phyloP scores from a whole-genome alignment of 108 stramenopile genomes.

The Stephanodiscus triporus region DNA sequence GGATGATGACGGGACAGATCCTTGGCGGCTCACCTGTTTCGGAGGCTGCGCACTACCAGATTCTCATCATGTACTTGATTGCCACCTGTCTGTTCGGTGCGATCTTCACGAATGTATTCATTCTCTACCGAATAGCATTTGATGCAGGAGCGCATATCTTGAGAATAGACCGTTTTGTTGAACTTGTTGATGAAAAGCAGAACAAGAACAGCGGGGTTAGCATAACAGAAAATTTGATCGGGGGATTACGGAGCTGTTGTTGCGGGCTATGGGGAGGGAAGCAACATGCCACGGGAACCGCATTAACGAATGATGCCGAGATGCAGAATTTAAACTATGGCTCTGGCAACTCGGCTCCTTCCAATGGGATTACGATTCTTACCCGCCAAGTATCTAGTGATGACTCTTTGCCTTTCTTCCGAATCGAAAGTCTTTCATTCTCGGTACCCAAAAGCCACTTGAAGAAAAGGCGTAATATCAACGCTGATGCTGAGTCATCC shows the following conservation, averaged over 20 bases:
- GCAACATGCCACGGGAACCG: background rate
- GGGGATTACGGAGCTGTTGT: conserved; percentile 3
- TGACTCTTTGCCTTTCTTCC: conserved; percentile 13
- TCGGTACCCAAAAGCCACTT: conserved; percentile 38
- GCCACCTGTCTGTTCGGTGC: conserved; percentile 48
- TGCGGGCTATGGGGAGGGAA: conserved; percentile 1
- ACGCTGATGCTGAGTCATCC: conserved; percentile 3
- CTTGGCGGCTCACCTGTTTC: conserved; percentile 78
- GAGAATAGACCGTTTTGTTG: conserved; percentile 44
- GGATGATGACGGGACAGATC: conserved; percentile 96
- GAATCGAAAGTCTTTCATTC: conserved; percentile 34
- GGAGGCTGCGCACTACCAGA: conserved; percentile 90
- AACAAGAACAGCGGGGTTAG: conserved; percentile 12
- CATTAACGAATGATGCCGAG: conserved; percentile 15
- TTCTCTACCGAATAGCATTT: conserved; percentile 61
- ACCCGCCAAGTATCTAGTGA: conserved; percentile 3
- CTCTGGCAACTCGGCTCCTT: conserved; percentile 10
- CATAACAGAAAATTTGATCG: background rate
- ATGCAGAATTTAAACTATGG: conserved; percentile 21
- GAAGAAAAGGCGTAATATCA: conserved; percentile 7
- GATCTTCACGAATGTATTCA: conserved; percentile 45
- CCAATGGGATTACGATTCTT: conserved; percentile 21
- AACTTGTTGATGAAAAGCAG: conserved; percentile 32
- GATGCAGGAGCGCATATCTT: conserved; percentile 52
- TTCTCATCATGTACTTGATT: conserved; percentile 87